These are phyloP conservation scores for Ramaria sp. DNA, from an alignment of 768 basidiomycete genomes.

Conservation along the genomic window DNA sequence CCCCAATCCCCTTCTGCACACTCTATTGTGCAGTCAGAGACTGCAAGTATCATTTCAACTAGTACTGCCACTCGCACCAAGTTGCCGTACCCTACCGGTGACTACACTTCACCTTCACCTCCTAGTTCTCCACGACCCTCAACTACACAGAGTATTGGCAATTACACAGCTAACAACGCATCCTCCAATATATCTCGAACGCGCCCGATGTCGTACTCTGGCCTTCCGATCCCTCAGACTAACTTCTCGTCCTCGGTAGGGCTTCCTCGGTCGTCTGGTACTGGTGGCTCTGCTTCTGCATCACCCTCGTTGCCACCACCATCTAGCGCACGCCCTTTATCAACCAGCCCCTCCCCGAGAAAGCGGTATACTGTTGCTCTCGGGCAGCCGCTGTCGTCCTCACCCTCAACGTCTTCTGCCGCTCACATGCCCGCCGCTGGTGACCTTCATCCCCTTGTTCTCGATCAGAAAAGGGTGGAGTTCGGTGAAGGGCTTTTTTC, in stretches of 20 bases:
- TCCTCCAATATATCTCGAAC: conserved; percentile 14
- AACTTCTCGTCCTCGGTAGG: conserved; percentile 2
- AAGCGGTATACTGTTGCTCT: conserved; percentile 84
- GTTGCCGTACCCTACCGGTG: conserved; percentile 74
- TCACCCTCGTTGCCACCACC: conserved; percentile 3
- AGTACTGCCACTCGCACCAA: conserved; percentile 33
- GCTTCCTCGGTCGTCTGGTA: conserved; percentile 7
- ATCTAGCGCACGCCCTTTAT: conserved; percentile 26
- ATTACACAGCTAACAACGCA: conserved; percentile 17
- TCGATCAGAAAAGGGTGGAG: not conserved
- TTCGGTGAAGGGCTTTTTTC: conserved; percentile 5
- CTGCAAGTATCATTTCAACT: conserved; percentile 9
- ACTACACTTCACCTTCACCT: conserved; percentile 62
- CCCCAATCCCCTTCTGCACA: conserved; percentile 9
- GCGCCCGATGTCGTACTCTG: conserved; percentile 38
- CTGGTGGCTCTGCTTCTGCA: not conserved
- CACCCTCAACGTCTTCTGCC: conserved; percentile 12
- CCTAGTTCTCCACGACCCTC: conserved; percentile 36
- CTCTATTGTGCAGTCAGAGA: conserved; percentile 9
- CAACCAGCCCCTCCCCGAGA: conserved; percentile 55
- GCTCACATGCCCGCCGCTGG: conserved; percentile 17
- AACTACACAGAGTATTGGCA: not conserved
- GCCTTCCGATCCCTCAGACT: conserved; percentile 25
- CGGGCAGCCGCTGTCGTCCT: conserved; percentile 38
- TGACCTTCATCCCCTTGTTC: not conserved